A percentile compares a stretch with the other conserved stretches of the same genome.
These are phyloP conservation scores for Lepraria neglecta DNA, from an alignment of 495 filamentous ascomycete genomes.

Conservation along the genomic window DNA sequence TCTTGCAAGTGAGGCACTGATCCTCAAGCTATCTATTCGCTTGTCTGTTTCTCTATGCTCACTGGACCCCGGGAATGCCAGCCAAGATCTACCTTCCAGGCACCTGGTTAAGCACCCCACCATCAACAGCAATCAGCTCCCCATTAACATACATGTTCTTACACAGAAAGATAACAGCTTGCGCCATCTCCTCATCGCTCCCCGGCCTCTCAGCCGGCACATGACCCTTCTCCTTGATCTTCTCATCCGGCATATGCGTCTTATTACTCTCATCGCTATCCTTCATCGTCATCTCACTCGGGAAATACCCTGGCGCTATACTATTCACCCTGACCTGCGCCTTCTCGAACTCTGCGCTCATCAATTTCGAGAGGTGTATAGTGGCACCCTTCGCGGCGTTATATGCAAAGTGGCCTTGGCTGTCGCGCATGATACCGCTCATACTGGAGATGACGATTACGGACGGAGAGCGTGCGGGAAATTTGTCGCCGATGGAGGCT, in stretches of 20 bases:
- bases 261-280: conserved; percentile 50
- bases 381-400: conserved; percentile 46
- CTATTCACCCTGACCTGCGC: conserved; percentile 40
- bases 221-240: conserved; percentile 42
- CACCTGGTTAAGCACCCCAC: conserved; percentile 46
- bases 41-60: background rate
- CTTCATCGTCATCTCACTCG: conserved; percentile 57
- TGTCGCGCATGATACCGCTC: conserved; percentile 46
- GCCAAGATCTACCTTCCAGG: conserved; percentile 16
- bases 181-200: conserved; percentile 44
- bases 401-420: conserved; percentile 46
- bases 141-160: conserved; percentile 57
- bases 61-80: background rate
- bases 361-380: conserved; percentile 32
- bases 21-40: background rate
- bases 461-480: conserved; percentile 34
- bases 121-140: conserved; percentile 55
- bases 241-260: conserved; percentile 43
- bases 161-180: conserved; percentile 39
- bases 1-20: conserved; percentile 45
- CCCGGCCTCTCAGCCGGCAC: conserved; percentile 41
- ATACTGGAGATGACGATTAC: conserved; percentile 46
- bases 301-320: conserved; percentile 53
- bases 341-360: conserved; percentile 45
- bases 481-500: conserved; percentile 28